Evolutionary conservation across 2,329 filamentous ascomycete genomes (phyloP), one percentile per base, ranked within the genome.

Genomic region (Aspergillus costaricaensis): DNA sequence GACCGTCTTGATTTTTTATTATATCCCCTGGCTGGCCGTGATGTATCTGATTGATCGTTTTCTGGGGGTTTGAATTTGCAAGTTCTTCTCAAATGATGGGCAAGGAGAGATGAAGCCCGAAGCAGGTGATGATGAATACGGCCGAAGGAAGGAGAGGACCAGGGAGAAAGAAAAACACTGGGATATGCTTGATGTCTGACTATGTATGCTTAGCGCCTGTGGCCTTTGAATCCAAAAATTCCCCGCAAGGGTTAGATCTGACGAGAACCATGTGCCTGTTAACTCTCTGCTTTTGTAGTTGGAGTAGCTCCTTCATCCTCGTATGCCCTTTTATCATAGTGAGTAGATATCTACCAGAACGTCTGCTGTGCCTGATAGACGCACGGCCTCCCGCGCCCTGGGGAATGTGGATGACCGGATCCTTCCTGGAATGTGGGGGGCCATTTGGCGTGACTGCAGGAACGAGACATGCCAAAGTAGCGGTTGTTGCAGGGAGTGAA

Each of bases 1-100:
- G 47, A 52, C 41, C 49, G 53, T 55, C 56, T 62, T 59, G 59
- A 58, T 61, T 63, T 52, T 48, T 62, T 36, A 36, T 36, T 36
- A 63, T 64, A 62, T 58, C 59, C 55, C 55, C 58, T 63, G 58
- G 54, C 48, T 63, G 66, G 54, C 61, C 61, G 62, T 62, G 65
- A 62, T 63, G 58, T 62, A 59, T 58, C 50, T 63, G 54, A 57
- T 65, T 65, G 57, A 38, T 61, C 49, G 14, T 53, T 57, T 60
- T 58, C 57, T 55, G 55, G 41, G 58, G 60, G 53, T 48, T 48
- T 15, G 17, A 44, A 27, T 51, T 58, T 60, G 30, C 55, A 50
- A 23, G 59, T 55, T 50, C 57, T 39, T 47, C 61, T 52, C 44
- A 21, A 36, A 41, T 36, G 49, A 50, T 9, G 27, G 47, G 25